Evolutionary conservation across 1,284 basidiomycete species (phyloP).

Genomic region (Cutaneotrichosporon cyanovorans): DNA sequence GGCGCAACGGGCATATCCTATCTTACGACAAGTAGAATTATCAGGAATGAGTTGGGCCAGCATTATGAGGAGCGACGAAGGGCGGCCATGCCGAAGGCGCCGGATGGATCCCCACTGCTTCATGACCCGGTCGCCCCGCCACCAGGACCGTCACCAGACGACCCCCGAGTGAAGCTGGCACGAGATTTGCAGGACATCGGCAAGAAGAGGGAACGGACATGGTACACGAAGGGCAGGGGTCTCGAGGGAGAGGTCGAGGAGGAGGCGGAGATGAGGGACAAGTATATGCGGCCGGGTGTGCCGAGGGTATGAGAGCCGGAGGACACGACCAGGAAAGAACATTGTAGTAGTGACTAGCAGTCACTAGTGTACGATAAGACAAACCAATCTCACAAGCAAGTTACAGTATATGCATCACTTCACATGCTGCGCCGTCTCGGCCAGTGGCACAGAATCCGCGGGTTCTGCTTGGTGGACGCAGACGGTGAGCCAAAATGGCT

Average conservation of each 20-base stretch:
- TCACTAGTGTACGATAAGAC: too few relatives aligned
- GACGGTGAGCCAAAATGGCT: too few relatives aligned
- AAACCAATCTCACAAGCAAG: slow-evolving; percentile 2
- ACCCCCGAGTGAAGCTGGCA: slow-evolving; percentile 4
- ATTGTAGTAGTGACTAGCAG: too few relatives aligned
- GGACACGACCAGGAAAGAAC: too few relatives aligned
- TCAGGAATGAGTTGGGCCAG: slow-evolving; percentile 16
- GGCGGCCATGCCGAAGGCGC: background rate
- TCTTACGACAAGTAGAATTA: slow-evolving; percentile 18
- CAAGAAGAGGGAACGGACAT: slow-evolving; percentile 17
- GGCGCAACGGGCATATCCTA: slow-evolving; percentile 25
- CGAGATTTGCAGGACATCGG: slow-evolving; percentile 10
- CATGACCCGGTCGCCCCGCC: background rate
- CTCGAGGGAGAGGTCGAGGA: slow-evolving; percentile 30
- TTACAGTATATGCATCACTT: background rate
- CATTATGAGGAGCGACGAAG: slow-evolving; percentile 3
- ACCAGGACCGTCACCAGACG: background rate
- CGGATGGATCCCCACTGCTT: background rate
- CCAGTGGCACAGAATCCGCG: too few relatives aligned
- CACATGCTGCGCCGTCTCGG: too few relatives aligned
- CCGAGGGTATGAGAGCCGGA: slow-evolving; percentile 15
- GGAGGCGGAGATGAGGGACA: slow-evolving; percentile 32
- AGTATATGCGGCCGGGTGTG: slow-evolving; percentile 26
- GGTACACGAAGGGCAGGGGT: slow-evolving; percentile 25
- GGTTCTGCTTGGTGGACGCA: too few relatives aligned